Percentiles rank a stretch among this genome's conserved stretches.
These are phyloP conservation scores for Pouteria glomerata DNA, from an alignment of 148 eudicot species.

Conservation along the genomic window DNA sequence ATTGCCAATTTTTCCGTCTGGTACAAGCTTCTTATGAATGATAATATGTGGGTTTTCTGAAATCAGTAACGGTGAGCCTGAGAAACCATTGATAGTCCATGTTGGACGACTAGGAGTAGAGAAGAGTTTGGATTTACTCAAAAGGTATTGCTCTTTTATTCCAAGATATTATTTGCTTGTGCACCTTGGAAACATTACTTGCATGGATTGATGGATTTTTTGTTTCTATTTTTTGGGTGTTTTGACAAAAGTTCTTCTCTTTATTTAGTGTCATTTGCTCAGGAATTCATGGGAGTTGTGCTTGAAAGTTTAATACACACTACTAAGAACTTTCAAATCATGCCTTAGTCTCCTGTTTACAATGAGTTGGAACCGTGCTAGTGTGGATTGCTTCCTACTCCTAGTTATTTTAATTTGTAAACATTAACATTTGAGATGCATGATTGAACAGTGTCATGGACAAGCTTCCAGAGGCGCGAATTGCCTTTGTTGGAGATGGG, in stretches of 20 bases:
- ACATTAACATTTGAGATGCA: not conserved
- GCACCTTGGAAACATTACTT: not conserved
- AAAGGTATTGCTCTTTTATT: constrained; percentile 29
- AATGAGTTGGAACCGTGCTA: not conserved
- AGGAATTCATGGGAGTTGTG: not conserved
- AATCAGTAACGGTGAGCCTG: constrained; percentile 64
- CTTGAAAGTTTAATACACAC: not conserved
- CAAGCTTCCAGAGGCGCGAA: constrained; percentile 74
- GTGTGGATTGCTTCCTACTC: not conserved
- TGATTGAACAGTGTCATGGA: constrained; percentile 75
- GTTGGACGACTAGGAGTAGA: constrained; percentile 61
- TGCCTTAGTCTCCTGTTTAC: not conserved
- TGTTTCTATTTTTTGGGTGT: not conserved
- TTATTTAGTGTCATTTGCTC: not conserved
- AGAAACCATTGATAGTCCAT: constrained; percentile 50
- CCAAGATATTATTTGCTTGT: constrained; percentile 3
- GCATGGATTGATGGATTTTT: not conserved
- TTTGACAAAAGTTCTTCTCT: not conserved
- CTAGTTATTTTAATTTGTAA: not conserved
- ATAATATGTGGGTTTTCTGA: constrained; percentile 27
- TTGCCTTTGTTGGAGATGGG: constrained; percentile 92
- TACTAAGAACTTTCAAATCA: not conserved
- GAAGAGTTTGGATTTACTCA: constrained; percentile 58
- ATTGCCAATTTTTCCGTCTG: not conserved
- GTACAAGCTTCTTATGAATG: constrained; percentile 2